Base-by-base conservation (phyloP, 1,284 basidiomycete species). In the Pulchroboletus neoregius region DNA sequence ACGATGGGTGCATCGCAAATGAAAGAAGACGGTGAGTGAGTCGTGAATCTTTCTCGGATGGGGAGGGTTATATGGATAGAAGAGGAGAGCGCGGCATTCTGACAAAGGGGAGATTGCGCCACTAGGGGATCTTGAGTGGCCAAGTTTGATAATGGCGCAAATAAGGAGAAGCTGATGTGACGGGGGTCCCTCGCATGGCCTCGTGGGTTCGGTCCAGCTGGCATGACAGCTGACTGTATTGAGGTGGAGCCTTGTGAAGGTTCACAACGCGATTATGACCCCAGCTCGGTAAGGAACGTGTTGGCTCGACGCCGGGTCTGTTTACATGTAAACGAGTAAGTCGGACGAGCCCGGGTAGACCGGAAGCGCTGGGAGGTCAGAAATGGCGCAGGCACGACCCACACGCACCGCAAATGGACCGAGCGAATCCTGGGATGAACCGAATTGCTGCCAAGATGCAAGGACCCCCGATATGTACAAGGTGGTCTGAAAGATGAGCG, bases 401-500 rank as follows among this genome's bases (percentile, higher is more conserved):
- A 38, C 46, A 53, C 43, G 50, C 36, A 47, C 50, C 39, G 30
- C 38, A 57, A 47, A 53, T 40, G 44, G 23, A 51, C 42, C 38
- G 49, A 58, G 55, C 48, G 58, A 63, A 59, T 56, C 50, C 44
- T 48, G 39, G 42, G 38, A 45, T 37, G 49, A 56, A 51, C 46
- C 46, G 53, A 51, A 39, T 22, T 4, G 47, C 45, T 44, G 36
- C 38, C 45, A 42, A 39, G 12, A n/a, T n/a, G n/a, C n/a, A n/a
- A n/a, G n/a, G n/a, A n/a, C n/a, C 23, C 61, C 62, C 62, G 58
- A 64, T 64, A 67, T 64, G 45, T 68, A 54, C 61, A 61, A 44
- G 35, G 26, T 36, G 40, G 41, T 12, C 43, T 28, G 50, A 56
- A 67, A 59, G 48, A 43, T 38, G 53, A 41, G 41, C 34, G 44